Evolutionary conservation across 1,139 yeast species (phyloP).

Genomic region (Scheffersomyces cryptocercus): DNA sequence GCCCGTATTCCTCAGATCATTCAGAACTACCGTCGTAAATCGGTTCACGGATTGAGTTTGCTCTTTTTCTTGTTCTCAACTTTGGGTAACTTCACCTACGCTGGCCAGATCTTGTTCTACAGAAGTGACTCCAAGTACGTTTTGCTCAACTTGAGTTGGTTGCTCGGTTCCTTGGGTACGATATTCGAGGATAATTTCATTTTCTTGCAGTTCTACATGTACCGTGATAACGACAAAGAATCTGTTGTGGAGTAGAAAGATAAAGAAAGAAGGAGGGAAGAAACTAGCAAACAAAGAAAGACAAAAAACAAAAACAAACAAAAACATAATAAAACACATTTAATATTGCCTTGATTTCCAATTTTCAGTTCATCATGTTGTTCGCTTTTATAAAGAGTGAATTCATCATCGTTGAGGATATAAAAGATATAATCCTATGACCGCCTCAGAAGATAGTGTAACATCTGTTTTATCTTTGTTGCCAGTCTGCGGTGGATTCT

Average conservation of each 20-base stretch:
- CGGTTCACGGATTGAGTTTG: conserved; percentile 74
- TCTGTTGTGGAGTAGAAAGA: conserved; percentile 12
- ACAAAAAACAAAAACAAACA: neutral
- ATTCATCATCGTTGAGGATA: too few relatives aligned
- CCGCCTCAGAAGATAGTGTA: too few relatives aligned
- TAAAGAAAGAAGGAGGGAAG: neutral
- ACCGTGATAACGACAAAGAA: conserved; percentile 32
- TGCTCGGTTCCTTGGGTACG: conserved; percentile 74
- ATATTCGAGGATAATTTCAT: conserved; percentile 66
- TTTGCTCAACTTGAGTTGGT: conserved; percentile 67
- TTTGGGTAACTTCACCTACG: conserved; percentile 75
- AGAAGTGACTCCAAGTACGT: conserved; percentile 63
- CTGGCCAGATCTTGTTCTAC: conserved; percentile 69
- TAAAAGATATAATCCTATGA: too few relatives aligned
- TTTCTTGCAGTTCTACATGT: conserved; percentile 64
- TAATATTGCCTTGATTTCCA: too few relatives aligned
- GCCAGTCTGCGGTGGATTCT: too few relatives aligned
- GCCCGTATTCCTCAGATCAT: conserved; percentile 81
- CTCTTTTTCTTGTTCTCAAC: conserved; percentile 75
- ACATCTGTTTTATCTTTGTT: too few relatives aligned
- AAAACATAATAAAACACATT: neutral
- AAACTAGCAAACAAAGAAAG: neutral
- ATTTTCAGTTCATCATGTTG: too few relatives aligned
- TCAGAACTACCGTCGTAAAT: conserved; percentile 66
- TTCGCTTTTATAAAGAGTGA: too few relatives aligned